These are phyloP conservation scores for Cystobasidium sp. DNA, from an alignment of 1,284 basidiomycete species.

Conservation along the genomic window DNA sequence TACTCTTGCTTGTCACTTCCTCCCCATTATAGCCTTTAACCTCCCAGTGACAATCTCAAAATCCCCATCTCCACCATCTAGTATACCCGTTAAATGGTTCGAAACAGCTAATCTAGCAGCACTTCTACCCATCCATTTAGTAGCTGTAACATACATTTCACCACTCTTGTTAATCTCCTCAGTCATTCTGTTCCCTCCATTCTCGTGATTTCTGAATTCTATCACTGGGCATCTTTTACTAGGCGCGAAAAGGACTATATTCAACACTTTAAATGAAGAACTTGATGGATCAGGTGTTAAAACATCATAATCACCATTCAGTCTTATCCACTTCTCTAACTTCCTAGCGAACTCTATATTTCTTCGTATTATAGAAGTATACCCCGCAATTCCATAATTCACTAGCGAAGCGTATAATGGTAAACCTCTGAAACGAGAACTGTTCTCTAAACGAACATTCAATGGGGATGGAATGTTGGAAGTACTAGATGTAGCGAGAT, in stretches of 20 bases:
- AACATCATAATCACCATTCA: constrained; percentile 55
- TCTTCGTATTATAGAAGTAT: constrained; percentile 58
- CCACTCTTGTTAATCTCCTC: constrained; percentile 58
- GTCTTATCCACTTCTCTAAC: constrained; percentile 55
- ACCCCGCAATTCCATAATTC: constrained; percentile 59
- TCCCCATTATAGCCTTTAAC: constrained; percentile 51
- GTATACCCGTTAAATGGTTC: constrained; percentile 60
- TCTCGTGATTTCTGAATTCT: constrained; percentile 45
- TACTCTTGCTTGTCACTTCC: background rate
- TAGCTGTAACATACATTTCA: constrained; percentile 59
- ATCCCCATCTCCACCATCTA: constrained; percentile 53
- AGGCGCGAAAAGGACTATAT: constrained; percentile 61
- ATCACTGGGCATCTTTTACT: constrained; percentile 50
- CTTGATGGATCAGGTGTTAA: constrained; percentile 47
- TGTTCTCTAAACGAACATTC: constrained; percentile 61
- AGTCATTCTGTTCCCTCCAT: constrained; percentile 52
- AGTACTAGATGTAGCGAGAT: constrained; percentile 51
- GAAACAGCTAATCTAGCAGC: constrained; percentile 61
- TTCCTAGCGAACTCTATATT: constrained; percentile 60
- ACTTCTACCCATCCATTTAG: constrained; percentile 58
- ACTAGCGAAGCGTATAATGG: constrained; percentile 61
- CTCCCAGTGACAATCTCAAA: constrained; percentile 50
- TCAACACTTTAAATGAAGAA: constrained; percentile 55
- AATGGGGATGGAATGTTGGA: constrained; percentile 57
- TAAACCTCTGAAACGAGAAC: constrained; percentile 61